Evolutionary conservation across 805 yeast genomes (phyloP), one percentile per base, ranked within the genome.

Genomic region (Maudiozyma serrabonitensis): DNA sequence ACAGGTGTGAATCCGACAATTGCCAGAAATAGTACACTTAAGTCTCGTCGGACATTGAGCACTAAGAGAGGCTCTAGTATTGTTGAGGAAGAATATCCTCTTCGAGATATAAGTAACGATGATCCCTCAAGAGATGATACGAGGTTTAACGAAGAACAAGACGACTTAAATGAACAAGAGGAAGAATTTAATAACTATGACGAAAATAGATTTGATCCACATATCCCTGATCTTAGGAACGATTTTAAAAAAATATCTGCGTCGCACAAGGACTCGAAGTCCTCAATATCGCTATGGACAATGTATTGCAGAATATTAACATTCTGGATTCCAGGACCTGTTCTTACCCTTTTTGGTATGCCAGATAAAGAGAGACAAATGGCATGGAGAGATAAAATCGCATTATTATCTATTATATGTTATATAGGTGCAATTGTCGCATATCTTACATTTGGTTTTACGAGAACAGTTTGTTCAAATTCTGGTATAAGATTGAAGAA

Each of bases 351-450:
- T 41, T 84, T 80, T 67, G 98, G 98, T 2, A 75, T 91, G 76
- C 76, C 77, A 34, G 80, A 84, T 19, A 79, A 80, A 56, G 90
- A 82, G 42, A 79, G 95, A 52, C 97, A 90, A 63, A 80, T 81
- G 73, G 98, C 98, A 0, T 93, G 99, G 99, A 78, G 99, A 61
- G 99, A 93, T 62, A 91, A 91, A 62, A 84, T 90, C 48, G 98
- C 88, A 1, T 73, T 93, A 42, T 73, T 91, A 42, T 75, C 93
- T 1, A 74, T 89, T 48, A 89, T 91, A 57, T 54, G 84, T 18
- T 75, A 76, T 56, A 69, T 86, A 43, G 97, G 93, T 49, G 80
- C 87, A 0, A 64, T 84, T 47, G 84, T 89, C 39, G 96, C 95
- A 1, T 93, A 75, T 63, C 72, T 91, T 56, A 88, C 96, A 1